A percentile compares a stretch with the other conserved stretches of the same genome.
Evolutionary conservation across 1,139 yeast species (phyloP).

Genomic region (Spathaspora sp.): DNA sequence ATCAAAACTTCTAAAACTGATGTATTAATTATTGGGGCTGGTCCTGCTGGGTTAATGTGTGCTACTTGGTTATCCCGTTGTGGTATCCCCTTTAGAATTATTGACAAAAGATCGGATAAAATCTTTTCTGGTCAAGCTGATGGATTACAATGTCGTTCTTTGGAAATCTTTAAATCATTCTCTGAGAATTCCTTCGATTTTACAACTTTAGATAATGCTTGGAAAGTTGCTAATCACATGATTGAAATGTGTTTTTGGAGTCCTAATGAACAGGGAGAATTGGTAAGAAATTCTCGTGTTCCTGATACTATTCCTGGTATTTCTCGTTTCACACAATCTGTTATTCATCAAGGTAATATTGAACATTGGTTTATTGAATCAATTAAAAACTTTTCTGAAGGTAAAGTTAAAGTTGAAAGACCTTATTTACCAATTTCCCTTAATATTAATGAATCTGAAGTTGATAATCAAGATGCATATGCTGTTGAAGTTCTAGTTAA

Average conservation of each 20-base stretch:
- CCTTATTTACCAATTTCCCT: slow-evolving; percentile 24
- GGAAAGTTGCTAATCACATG: slow-evolving; percentile 28
- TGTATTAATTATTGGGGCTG: slow-evolving; percentile 37
- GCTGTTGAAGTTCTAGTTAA: slow-evolving; percentile 25
- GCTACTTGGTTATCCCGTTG: slow-evolving; percentile 30
- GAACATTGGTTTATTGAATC: slow-evolving; percentile 28
- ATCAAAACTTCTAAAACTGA: slow-evolving; percentile 26
- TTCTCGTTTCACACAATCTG: slow-evolving; percentile 29
- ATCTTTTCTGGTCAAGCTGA: slow-evolving; percentile 37
- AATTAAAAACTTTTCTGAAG: slow-evolving; percentile 24
- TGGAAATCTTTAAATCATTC: slow-evolving; percentile 28
- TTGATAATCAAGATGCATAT: slow-evolving; percentile 21
- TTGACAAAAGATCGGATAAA: slow-evolving; percentile 29
- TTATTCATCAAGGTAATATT: slow-evolving; percentile 32
- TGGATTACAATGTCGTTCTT: slow-evolving; percentile 28
- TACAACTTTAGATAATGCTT: slow-evolving; percentile 23
- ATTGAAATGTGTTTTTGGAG: slow-evolving; percentile 26
- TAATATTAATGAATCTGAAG: slow-evolving; percentile 20
- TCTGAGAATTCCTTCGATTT: slow-evolving; percentile 23
- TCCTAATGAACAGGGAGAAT: slow-evolving; percentile 19
- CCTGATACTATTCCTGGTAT: slow-evolving; percentile 29
- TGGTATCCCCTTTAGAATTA: slow-evolving; percentile 27
- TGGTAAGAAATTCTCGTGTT: slow-evolving; percentile 22
- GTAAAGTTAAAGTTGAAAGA: slow-evolving; percentile 22
- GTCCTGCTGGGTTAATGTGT: slow-evolving; percentile 35